Base-by-base conservation (phyloP, 495 filamentous ascomycete genomes). In the Physcia stellaris region DNA sequence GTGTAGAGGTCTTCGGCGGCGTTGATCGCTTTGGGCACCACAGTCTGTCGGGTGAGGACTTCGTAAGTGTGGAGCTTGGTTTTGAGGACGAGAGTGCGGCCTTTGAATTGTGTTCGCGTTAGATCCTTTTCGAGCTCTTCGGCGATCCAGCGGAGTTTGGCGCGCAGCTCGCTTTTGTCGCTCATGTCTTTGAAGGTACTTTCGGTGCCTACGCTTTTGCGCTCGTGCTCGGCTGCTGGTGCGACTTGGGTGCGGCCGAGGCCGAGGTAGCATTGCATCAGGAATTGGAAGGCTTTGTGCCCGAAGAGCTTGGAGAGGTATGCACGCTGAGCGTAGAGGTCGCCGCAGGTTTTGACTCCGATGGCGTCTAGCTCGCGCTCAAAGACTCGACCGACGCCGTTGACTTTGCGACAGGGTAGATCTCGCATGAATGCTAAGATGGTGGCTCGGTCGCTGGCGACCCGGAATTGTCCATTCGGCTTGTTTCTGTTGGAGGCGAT, bases 401-500 rank as follows among this genome's bases (percentile, higher is more conserved):
- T 95, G 20, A 96, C 81, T 55, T 94, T 93, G 35, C 90, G 73
- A 12, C 80, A 80, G 0, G 86, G 81, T 6, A 96, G 67, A 13
- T 77, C 64, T 6, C 63, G 66, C 83, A 95, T 92, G 54, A 95
- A 95, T 2, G 69, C 59, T 73, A 94, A 77, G 43, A 96, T 79
- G 2, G 75, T 68, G 16, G 58, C 53, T 15, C 86, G 66, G 12
- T 86, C 77, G 38, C 69, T 80, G 0, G 79, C 70, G 4, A 96
- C 63, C 6, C 68, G 52, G 44, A 80, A 96, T 51, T 96, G 92
- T 0, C 90, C 92, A 43, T 99, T 94, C 3, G 90, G 90, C 50
- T 99, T 96, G 59, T 96, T 95, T 45, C 73, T 73, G 50, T 99
- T 96, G 13, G 84, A 92, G 36, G 77, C 77, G 21, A 99, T 93